Percentiles rank a stretch among this genome's conserved stretches.
phyloP scores from a whole-genome alignment of 805 yeast genomes.

The Saccharomycopsis synnaedendra region DNA sequence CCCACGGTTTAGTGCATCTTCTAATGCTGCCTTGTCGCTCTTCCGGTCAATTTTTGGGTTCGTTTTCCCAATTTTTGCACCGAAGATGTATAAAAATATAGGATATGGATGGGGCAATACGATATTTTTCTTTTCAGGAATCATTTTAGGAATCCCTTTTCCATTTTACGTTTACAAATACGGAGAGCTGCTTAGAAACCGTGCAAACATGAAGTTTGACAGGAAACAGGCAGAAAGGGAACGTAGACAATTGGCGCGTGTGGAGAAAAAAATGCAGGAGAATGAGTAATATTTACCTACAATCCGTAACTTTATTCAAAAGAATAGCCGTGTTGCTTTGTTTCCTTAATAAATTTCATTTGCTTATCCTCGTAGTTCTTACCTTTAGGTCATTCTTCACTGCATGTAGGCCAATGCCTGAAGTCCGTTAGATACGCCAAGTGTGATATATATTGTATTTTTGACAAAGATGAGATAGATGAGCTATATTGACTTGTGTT shows the following conservation, averaged over 20 bases:
- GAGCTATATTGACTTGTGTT: too few species aligned
- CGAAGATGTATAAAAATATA: slow-evolving; percentile 39
- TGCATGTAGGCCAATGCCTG: too few species aligned
- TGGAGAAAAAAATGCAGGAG: slow-evolving; percentile 24
- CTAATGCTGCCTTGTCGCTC: slow-evolving; percentile 57
- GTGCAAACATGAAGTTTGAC: slow-evolving; percentile 45
- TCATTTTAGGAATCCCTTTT: slow-evolving; percentile 55
- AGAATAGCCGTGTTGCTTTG: too few species aligned
- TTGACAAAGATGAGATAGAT: too few species aligned
- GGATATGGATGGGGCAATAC: slow-evolving; percentile 69
- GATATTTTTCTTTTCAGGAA: slow-evolving; percentile 44
- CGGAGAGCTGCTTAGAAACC: slow-evolving; percentile 46
- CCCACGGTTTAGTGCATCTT: slow-evolving; percentile 54
- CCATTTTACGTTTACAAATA: slow-evolving; percentile 45
- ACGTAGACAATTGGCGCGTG: slow-evolving; percentile 21
- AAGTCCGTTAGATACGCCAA: too few species aligned
- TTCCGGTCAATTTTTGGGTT: slow-evolving; percentile 44
- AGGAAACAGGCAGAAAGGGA: slow-evolving; percentile 35
- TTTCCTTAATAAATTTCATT: too few species aligned
- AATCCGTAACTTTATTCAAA: too few species aligned
- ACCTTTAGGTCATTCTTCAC: too few species aligned
- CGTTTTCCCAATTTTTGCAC: slow-evolving; percentile 32
- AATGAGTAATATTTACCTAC: not conserved
- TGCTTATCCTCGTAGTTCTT: too few species aligned
- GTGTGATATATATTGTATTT: too few species aligned